Conservation (phyloP, 1,284 basidiomycete species). For the Malassezia pachydermatis region DNA sequence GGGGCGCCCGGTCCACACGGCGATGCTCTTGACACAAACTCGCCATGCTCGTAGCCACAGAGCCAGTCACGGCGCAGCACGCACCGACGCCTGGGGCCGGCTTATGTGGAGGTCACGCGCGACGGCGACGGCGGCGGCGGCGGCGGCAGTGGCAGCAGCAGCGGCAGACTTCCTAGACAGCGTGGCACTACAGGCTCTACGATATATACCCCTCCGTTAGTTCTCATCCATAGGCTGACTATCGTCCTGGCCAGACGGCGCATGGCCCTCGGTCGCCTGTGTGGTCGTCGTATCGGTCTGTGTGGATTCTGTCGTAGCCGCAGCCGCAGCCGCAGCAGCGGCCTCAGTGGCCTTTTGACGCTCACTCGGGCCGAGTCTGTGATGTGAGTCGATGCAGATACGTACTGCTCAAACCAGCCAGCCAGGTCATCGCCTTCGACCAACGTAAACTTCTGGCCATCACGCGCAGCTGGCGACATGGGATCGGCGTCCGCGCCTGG, state of each 20-base stretch:
- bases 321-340: not conserved
- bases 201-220: not conserved
- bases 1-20: not conserved
- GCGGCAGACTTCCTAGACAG: not conserved
- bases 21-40: constrained; percentile 2
- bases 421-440: constrained; percentile 39
- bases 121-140: too few species aligned
- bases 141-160: too few species aligned
- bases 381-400: not conserved
- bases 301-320: not conserved
- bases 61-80: too few species aligned
- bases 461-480: constrained; percentile 24
- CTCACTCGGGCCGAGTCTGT: constrained; percentile 7
- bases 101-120: too few species aligned
- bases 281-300: not conserved
- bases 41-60: not conserved
- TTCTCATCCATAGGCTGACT: constrained; percentile 9
- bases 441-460: constrained; percentile 39
- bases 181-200: too few species aligned
- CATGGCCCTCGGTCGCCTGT: not conserved
- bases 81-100: too few species aligned
- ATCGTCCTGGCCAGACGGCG: not conserved
- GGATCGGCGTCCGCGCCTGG: constrained; percentile 42
- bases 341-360: constrained; percentile 11
- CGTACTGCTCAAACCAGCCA: constrained; percentile 26